Base-by-base conservation (phyloP, 2,329 filamentous ascomycete species). In the Macrophomina tecta region DNA sequence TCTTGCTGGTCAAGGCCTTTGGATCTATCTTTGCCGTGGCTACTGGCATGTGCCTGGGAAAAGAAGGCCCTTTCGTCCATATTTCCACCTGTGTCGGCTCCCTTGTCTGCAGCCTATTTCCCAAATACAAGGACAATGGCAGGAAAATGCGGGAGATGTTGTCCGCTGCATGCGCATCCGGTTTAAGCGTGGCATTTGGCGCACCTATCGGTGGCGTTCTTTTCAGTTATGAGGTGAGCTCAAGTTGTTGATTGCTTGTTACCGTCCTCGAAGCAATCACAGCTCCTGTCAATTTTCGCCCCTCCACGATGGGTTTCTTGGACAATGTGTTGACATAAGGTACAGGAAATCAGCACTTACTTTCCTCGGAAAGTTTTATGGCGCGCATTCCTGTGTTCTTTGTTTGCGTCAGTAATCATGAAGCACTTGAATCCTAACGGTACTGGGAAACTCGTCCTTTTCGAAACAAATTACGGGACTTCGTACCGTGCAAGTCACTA, bases 61-160 rank as follows among this genome's bases (percentile, higher is more conserved):
- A 89, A 76, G 86, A 89, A 80, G 86, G 86, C 0, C 86, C 86
- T 0, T 88, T 88, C 69, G 85, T 89, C 1, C 86, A 88, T 73
- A 88, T 88, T 42, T 85, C 84, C 0, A 86, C 86, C 2, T 87
- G 85, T 70, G 82, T 86, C 0, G 85, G 85, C 7, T 83, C 86
- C 69, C 77, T 87, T 2, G 81, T 87, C 0, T 84, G 82, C 8
- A 79, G 72, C 18, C 68, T 76, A n/a, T 84, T 88, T 51, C 82
- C 84, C 0, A 88, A 87, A 70, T 88, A 88, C 72, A 75, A 78
- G n/a, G 78, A 83, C 8, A 88, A 88, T 72, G 83, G 83, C 8
- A 77, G 85, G 48, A 87, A 87, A 73, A 82, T 87, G 79, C 77
- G 86, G 11, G 86, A 89, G 74, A 82, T 88, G 72, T 78, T 88